Evolutionary conservation across 1,284 basidiomycete genomes (phyloP).

Genomic region (Puccinia horiana): DNA sequence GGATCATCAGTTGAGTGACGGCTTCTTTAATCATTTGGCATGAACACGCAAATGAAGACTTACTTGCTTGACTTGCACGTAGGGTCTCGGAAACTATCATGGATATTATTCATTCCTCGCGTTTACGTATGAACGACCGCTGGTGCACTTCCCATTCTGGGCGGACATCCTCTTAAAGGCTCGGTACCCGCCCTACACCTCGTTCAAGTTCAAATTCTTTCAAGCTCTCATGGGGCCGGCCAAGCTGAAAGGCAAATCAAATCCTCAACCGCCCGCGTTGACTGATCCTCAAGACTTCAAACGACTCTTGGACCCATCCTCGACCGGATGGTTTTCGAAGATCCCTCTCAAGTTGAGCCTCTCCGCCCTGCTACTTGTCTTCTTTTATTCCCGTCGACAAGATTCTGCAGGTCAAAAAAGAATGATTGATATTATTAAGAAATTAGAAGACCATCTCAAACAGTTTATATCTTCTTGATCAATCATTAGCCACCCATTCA

Average conservation of each 20-base stretch:
- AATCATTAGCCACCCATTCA: background rate
- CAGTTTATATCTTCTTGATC: slow-evolving; percentile 11
- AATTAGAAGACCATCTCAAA: background rate
- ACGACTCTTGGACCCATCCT: background rate
- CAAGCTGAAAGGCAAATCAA: slow-evolving; percentile 30
- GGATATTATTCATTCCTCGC: slow-evolving; percentile 58
- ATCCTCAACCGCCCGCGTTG: slow-evolving; percentile 13
- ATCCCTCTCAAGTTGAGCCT: background rate
- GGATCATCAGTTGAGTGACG: slow-evolving; percentile 52
- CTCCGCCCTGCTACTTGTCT: background rate
- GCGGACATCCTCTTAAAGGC: slow-evolving; percentile 57
- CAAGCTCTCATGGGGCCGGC: slow-evolving; percentile 17
- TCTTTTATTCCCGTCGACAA: slow-evolving; percentile 4
- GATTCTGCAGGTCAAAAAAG: background rate
- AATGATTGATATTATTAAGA: background rate
- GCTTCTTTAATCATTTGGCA: background rate
- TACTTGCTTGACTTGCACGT: background rate
- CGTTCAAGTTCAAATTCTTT: slow-evolving; percentile 36
- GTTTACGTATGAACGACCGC: slow-evolving; percentile 59
- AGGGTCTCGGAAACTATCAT: slow-evolving; percentile 57
- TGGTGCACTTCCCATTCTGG: slow-evolving; percentile 57
- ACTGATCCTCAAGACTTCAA: slow-evolving; percentile 16
- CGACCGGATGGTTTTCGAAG: background rate
- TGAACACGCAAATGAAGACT: background rate
- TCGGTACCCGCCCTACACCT: slow-evolving; percentile 59